Conservation (phyloP, 805 yeast species). For the Ogataea methanolica region DNA sequence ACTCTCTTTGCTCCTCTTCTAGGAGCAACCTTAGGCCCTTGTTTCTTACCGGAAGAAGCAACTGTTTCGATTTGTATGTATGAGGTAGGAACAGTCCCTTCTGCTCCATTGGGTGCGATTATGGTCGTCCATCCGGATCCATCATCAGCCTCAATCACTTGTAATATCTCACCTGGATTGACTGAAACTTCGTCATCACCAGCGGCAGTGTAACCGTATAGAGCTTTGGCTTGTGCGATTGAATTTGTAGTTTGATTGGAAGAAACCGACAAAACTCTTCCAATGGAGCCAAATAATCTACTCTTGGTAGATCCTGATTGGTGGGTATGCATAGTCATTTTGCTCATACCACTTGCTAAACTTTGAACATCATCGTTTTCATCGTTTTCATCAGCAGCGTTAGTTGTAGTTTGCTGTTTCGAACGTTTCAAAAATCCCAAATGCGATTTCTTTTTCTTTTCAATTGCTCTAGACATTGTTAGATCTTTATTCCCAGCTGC, state of each 20-base stretch:
- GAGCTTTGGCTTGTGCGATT: constrained; percentile 35
- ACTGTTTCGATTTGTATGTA: constrained; percentile 49
- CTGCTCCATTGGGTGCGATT: constrained; percentile 35
- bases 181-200: constrained; percentile 76
- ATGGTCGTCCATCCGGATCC: constrained; percentile 93
- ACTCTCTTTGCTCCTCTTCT: constrained; percentile 65
- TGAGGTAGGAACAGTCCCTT: constrained; percentile 83
- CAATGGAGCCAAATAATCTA: constrained; percentile 24
- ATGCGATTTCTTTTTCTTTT: constrained; percentile 57
- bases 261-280: constrained; percentile 13
- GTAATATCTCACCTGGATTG: constrained; percentile 54
- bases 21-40: constrained; percentile 74
- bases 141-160: constrained; percentile 63
- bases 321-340: constrained; percentile 15
- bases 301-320: constrained; percentile 18
- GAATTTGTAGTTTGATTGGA: constrained; percentile 2
- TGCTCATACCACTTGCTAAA: constrained; percentile 25
- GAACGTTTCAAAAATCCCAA: constrained; percentile 32
- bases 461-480: constrained; percentile 47
- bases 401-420: constrained; percentile 1
- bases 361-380: constrained; percentile 22
- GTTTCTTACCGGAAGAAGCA: constrained; percentile 30
- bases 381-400: constrained; percentile 12
- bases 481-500: constrained; percentile 76
- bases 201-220: constrained; percentile 60